phyloP scores from a whole-genome alignment of 768 basidiomycete species.

The Lactarius hengduanensis region DNA sequence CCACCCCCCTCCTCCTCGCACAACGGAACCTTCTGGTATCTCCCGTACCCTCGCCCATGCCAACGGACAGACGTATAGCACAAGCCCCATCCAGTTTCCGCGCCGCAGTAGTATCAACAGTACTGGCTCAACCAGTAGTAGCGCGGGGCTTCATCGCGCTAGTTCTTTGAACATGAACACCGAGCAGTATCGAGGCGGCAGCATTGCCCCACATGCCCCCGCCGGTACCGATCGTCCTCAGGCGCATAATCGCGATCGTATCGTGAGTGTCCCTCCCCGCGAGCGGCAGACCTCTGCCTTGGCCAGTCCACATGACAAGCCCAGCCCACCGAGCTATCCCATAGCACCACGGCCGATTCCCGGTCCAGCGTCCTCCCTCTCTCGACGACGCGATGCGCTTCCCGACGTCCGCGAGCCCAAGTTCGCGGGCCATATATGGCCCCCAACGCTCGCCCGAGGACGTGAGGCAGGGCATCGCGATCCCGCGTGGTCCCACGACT shows the following conservation, averaged over 20 bases:
- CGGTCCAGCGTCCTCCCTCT: slow-evolving; percentile 19
- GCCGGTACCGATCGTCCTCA: slow-evolving; percentile 6
- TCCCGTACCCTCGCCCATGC: slow-evolving; percentile 25
- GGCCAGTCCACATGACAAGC: slow-evolving; percentile 25
- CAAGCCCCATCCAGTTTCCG: slow-evolving; percentile 39
- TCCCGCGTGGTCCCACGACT: slow-evolving; percentile 22
- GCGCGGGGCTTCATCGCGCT: slow-evolving; percentile 29
- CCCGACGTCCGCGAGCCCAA: slow-evolving; percentile 27
- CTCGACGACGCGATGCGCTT: slow-evolving; percentile 24
- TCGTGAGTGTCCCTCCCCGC: slow-evolving; percentile 6
- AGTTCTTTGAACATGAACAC: slow-evolving; percentile 20
- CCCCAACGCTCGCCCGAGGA: slow-evolving; percentile 29
- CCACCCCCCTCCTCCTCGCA: slow-evolving; percentile 1
- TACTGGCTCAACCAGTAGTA: slow-evolving; percentile 18
- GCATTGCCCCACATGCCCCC: slow-evolving; percentile 23
- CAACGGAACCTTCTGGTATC: slow-evolving; percentile 21
- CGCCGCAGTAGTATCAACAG: slow-evolving; percentile 33
- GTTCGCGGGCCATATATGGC: slow-evolving; percentile 19
- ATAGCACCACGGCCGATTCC: slow-evolving; percentile 21
- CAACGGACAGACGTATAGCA: slow-evolving; percentile 40
- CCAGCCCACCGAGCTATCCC: slow-evolving; percentile 18
- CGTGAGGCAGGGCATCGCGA: slow-evolving; percentile 26
- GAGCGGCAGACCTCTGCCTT: slow-evolving; percentile 27
- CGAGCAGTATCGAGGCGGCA: slow-evolving; percentile 18
- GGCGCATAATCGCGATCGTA: slow-evolving; percentile 28